Conservation (phyloP, 2,329 filamentous ascomycete species). For the Cryphonectria radicalis region DNA sequence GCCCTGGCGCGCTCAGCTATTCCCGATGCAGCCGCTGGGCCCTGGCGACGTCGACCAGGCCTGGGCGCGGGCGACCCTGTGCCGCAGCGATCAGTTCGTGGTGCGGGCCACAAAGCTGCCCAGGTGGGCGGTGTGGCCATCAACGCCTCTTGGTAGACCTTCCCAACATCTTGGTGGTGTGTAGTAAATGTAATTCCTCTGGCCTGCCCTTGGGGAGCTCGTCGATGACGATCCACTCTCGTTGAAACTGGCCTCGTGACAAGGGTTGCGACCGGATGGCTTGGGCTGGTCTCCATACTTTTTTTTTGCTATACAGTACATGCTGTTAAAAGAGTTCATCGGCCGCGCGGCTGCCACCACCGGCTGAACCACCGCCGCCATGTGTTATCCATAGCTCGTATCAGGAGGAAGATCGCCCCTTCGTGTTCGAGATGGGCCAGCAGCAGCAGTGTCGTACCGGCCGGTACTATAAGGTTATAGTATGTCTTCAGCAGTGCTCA, state of each 20-base stretch:
- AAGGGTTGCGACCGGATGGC: background rate
- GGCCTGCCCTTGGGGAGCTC: background rate
- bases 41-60: background rate
- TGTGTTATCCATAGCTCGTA: background rate
- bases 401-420: background rate
- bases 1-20: conserved; percentile 5
- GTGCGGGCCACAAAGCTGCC: background rate
- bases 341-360: background rate
- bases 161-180: background rate
- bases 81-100: background rate
- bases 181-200: background rate
- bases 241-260: background rate
- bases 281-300: background rate
- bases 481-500: background rate
- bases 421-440: background rate
- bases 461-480: background rate
- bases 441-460: background rate
- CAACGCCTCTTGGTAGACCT: background rate
- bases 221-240: background rate
- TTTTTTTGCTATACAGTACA: background rate
- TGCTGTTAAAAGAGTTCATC: background rate
- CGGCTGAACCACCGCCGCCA: background rate
- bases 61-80: background rate
- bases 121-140: background rate
- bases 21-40: background rate